Evolutionary conservation across 176 grass and related monocot genomes (phyloP).

Genomic region (Lolium multiflorum): DNA sequence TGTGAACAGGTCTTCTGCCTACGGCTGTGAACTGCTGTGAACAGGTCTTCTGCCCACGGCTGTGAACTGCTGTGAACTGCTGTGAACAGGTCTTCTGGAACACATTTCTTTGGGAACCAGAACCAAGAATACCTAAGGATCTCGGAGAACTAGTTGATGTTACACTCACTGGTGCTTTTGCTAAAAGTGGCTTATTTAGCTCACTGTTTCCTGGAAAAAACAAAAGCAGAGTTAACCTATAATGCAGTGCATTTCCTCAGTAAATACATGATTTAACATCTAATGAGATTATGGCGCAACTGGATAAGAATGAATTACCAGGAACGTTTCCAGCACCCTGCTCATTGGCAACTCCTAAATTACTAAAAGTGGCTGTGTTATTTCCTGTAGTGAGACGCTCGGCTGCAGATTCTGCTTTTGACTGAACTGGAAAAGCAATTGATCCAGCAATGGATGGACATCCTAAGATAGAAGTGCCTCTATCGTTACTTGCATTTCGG

Average conservation of each 20-base stretch:
- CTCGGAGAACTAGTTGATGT: slow-evolving; percentile 51
- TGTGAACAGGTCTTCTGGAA: slow-evolving; percentile 24
- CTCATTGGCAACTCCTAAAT: slow-evolving; percentile 50
- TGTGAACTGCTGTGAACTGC: no score
- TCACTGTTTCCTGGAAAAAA: slow-evolving; percentile 64
- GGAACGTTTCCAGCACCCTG: slow-evolving; percentile 45
- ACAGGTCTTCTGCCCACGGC: no score
- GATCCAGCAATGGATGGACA: slow-evolving; percentile 46
- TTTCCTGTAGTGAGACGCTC: slow-evolving; percentile 44
- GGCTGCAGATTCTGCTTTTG: slow-evolving; percentile 54
- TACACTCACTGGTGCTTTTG: slow-evolving; percentile 44
- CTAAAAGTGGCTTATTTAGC: slow-evolving; percentile 60
- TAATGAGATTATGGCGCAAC: slow-evolving; percentile 21
- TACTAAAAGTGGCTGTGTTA: slow-evolving; percentile 43
- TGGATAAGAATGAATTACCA: slow-evolving; percentile 44
- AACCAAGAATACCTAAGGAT: slow-evolving; percentile 56
- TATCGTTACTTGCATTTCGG: slow-evolving; percentile 49
- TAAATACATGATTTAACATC: slow-evolving; percentile 25
- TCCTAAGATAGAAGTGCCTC: slow-evolving; percentile 65
- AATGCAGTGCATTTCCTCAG: slow-evolving; percentile 8
- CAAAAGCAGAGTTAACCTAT: slow-evolving; percentile 38
- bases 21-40: background rate
- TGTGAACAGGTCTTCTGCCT: slow-evolving; percentile 5
- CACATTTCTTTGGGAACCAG: slow-evolving; percentile 44
- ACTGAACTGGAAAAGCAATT: slow-evolving; percentile 44